phyloP scores from a whole-genome alignment of 2,329 filamentous ascomycete species.

The Tolypocladium tropicale region DNA sequence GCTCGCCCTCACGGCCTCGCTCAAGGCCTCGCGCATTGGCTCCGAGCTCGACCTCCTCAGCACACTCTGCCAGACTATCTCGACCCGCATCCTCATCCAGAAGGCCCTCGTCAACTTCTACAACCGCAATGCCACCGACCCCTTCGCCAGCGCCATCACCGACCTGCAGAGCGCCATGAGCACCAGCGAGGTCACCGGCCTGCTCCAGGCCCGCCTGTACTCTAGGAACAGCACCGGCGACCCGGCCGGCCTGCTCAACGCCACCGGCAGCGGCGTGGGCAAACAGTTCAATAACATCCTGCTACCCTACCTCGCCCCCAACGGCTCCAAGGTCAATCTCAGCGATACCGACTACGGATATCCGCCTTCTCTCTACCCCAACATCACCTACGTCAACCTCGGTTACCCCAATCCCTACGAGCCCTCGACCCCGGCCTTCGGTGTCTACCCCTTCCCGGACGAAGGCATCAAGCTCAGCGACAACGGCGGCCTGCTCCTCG shows the following conservation, averaged over 20 bases:
- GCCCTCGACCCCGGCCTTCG: conserved; percentile 28
- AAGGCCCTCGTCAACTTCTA: conserved; percentile 41
- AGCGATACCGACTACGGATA: conserved; percentile 57
- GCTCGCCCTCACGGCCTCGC: conserved; percentile 68
- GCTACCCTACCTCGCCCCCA: conserved; percentile 49
- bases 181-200: conserved; percentile 42
- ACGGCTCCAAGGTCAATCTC: conserved; percentile 50
- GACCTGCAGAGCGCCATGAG: conserved; percentile 65
- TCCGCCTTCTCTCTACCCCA: conserved; percentile 64
- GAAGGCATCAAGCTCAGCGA: conserved; percentile 38
- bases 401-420: conserved; percentile 27
- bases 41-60: conserved; percentile 72
- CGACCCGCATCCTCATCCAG: conserved; percentile 55
- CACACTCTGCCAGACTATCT: conserved; percentile 61
- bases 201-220: conserved; percentile 66
- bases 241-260: conserved; percentile 49
- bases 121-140: conserved; percentile 38
- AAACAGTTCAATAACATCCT: conserved; percentile 26
- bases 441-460: conserved; percentile 39
- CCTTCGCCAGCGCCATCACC: conserved; percentile 49
- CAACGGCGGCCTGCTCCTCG: conserved; percentile 57
- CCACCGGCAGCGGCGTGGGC: conserved; percentile 39
- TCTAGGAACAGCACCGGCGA: conserved; percentile 53
- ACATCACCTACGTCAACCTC: conserved; percentile 54
- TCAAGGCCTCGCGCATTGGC: conserved; percentile 75